phyloP scores from a whole-genome alignment of 2,329 filamentous ascomycete genomes.

The Aspergillus novofumigatus region DNA sequence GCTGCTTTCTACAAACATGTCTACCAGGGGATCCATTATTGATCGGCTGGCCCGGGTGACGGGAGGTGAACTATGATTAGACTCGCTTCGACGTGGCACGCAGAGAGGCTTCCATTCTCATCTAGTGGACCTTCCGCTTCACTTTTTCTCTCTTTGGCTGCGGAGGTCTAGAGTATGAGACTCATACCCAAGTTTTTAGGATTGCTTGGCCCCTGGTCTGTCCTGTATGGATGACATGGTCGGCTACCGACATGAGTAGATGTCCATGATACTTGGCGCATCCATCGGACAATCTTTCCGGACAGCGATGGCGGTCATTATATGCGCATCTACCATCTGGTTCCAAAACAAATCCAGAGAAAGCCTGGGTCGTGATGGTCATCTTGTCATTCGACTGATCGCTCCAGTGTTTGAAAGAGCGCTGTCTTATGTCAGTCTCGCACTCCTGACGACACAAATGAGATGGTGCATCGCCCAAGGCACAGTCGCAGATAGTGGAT shows the following conservation, averaged over 20 bases:
- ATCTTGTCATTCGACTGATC: background rate
- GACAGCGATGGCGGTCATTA: background rate
- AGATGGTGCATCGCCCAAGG: slow-evolving; percentile 8
- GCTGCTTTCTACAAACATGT: background rate
- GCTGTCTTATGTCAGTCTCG: background rate
- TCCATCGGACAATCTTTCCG: background rate
- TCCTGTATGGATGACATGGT: slow-evolving; percentile 13
- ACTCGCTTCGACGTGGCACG: slow-evolving; percentile 21
- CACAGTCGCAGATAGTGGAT: slow-evolving; percentile 10
- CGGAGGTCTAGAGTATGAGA: background rate
- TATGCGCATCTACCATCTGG: background rate
- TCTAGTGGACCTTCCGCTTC: slow-evolving; percentile 19
- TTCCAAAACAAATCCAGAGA: background rate
- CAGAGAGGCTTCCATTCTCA: slow-evolving; percentile 11
- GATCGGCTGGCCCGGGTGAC: slow-evolving; percentile 13
- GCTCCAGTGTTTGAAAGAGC: background rate
- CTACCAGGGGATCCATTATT: background rate
- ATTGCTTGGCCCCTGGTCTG: slow-evolving; percentile 4
- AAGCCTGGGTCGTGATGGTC: too few species aligned
- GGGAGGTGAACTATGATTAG: slow-evolving; percentile 4
- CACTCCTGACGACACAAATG: background rate
- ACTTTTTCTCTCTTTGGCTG: slow-evolving; percentile 6
- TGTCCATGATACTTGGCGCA: background rate
- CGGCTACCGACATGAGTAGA: background rate
- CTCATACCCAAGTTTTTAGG: slow-evolving; percentile 8